Conservation (phyloP, 768 basidiomycete species). For the Boletellus emodensis region DNA sequence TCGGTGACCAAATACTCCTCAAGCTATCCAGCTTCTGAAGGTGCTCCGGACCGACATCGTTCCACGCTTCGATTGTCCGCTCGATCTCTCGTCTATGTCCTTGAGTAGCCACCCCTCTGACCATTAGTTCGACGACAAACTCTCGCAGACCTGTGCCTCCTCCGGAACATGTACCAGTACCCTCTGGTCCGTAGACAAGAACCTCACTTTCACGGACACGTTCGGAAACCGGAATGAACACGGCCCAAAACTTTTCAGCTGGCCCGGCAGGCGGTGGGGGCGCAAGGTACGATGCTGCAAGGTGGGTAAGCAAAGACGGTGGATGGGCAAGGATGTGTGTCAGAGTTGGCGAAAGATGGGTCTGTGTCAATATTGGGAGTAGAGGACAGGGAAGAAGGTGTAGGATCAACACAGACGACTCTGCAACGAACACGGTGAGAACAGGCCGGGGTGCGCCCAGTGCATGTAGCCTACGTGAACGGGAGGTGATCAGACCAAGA, state of each 20-base stretch:
- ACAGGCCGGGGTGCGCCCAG: not conserved
- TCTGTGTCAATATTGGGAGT: constrained; percentile 52
- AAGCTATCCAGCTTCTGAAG: constrained; percentile 51
- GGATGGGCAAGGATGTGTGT: constrained; percentile 68
- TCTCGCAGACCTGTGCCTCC: constrained; percentile 39
- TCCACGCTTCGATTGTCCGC: constrained; percentile 65
- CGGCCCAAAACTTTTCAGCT: constrained; percentile 73
- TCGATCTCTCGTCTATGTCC: constrained; percentile 54
- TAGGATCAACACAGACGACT: constrained; percentile 54
- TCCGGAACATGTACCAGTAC: constrained; percentile 41
- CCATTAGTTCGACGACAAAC: constrained; percentile 59
- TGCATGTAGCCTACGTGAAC: constrained; percentile 42
- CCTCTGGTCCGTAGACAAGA: constrained; percentile 55
- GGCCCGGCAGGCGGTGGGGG: constrained; percentile 62
- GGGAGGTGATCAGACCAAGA: constrained; percentile 40
- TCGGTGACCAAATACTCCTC: constrained; percentile 41
- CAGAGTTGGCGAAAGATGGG: constrained; percentile 61
- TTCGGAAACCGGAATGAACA: constrained; percentile 69
- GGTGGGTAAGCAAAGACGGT: constrained; percentile 58
- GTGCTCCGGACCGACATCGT: constrained; percentile 37
- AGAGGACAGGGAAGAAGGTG: constrained; percentile 53
- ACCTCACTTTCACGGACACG: constrained; percentile 54
- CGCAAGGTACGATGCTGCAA: constrained; percentile 68
- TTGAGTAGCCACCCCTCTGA: constrained; percentile 41
- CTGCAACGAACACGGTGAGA: constrained; percentile 28